Base-by-base conservation (phyloP, 1,139 yeast genomes). In the Protomyces inouyei region DNA sequence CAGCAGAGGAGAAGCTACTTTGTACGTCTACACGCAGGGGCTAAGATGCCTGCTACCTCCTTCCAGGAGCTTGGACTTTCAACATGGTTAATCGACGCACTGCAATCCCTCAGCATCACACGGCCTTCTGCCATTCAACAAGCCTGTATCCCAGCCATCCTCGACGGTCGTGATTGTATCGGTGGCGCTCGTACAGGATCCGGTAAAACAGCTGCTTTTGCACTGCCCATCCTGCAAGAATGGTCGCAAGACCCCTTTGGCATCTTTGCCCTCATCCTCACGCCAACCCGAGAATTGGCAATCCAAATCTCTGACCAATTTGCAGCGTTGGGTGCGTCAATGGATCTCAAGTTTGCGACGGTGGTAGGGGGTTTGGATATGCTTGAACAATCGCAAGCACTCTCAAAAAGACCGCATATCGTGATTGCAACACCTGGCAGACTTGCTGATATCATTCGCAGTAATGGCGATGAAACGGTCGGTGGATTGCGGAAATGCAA, bases 181-280 rank as follows among this genome's bases (percentile, higher is more conserved):
- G 99, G 98, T 61, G 98, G 98, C 46, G 98, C 99, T 53, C 88
- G 88, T 75, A 93, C 99, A 0, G 99, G 99, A 77, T 87, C 95
- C 38, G 99, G 99, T 82, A 93, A 93, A 74, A 93, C 99, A 2
- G 86, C 95, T 40, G 97, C 98, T 0, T 93, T 93, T 80, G 98
- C 95, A 0, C 95, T 92, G 28, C 98, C 98, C 0, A 93, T 93
- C 91, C 78, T 93, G 65, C 85, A 95, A 0, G 82, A 86, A 72
- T 93, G 98, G 97, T 88, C 97, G 0, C 87, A 85, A 70, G 98
- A 95, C 72, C 98, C 98, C 0, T 83, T 82, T 74, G 99, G 98
- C 1, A 87, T 93, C 57, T 95, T 81, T 76, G 98, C 98, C 4
- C 77, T 93, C 3, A 82, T 93, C 0, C 77, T 93, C 65, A 95